Evolutionary conservation across 345 rosid species (phyloP), one percentile per base, ranked within the genome.

Genomic region (Dipteronia sinensis): DNA sequence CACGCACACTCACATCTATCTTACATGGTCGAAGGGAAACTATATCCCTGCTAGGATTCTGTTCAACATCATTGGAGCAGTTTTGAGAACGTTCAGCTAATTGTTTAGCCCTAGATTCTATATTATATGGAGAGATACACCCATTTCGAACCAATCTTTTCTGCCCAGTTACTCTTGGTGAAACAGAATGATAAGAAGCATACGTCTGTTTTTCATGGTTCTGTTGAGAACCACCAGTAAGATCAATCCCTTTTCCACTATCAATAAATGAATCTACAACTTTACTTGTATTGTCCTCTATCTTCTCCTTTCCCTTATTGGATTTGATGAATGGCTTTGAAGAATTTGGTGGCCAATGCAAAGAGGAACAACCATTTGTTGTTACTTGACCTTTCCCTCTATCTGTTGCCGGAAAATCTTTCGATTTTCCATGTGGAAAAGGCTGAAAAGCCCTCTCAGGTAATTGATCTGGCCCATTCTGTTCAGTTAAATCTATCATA

Each of bases 61-160:
- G 78, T 75, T 73, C 86, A 80, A 49, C 58, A 73, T 74, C 69
- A 22, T 49, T 78, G 47, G 72, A 69, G 67, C 81, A 53, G 73
- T 23, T 77, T 70, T 56, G 76, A 38, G 27, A 17, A 65, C 56
- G 66, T 75, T 85, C 86, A 46, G 81, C 87, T 74, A 70, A 71
- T 82, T 84, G 85, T 69, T 85, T 87, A 69, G 85, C 82, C 83
- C 75, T 89, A 40, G 81, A 79, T 74, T 89, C 90, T 79, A 89
- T 92, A 78, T 79, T 90, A 72, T 81, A 78, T 1, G 96, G 98
- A 82, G 97, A 92, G 44, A 95, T 95, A 83, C 93, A 93, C 47
- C 99, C 99, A 80, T 92, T 85, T 76, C 95, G 82, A n/a, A 93
- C 99, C 85, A 95, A 85, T 78, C 92, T 86, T 82, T 83, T 95